Conservation (phyloP, 78 protist species). For the Trichosphaerium sp. region DNA sequence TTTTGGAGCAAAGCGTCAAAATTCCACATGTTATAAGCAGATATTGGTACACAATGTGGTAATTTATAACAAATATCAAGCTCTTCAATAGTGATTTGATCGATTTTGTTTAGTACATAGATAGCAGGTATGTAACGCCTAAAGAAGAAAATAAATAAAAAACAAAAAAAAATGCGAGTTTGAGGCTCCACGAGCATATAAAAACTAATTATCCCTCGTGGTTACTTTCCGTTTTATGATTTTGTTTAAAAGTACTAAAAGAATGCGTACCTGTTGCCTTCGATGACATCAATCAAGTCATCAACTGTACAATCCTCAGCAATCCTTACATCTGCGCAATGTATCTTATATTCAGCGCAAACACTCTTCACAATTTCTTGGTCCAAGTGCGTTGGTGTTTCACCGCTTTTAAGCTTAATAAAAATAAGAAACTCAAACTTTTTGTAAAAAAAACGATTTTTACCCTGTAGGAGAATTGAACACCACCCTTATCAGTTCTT, state of each 20-base stretch:
- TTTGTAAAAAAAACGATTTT: neutral
- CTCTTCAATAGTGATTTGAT: constrained; percentile 90
- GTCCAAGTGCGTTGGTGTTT: constrained; percentile 57
- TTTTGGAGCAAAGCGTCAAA: constrained; percentile 83
- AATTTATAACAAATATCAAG: constrained; percentile 46
- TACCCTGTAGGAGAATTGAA: constrained; percentile 26
- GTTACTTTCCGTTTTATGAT: neutral
- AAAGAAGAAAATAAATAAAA: too few species aligned
- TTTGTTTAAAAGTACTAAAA: neutral
- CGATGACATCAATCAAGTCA: constrained; percentile 95
- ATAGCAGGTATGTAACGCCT: constrained; percentile 80
- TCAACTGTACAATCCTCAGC: constrained; percentile 87
- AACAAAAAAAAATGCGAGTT: neutral
- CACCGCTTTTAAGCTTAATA: neutral
- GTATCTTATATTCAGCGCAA: constrained; percentile 73
- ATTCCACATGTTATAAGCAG: constrained; percentile 63
- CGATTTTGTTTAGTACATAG: constrained; percentile 95
- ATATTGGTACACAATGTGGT: constrained; percentile 57
- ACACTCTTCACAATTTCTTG: constrained; percentile 51
- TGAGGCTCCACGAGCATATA: neutral
- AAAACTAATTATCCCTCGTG: neutral
- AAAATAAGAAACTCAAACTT: neutral
- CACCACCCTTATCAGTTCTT: constrained; percentile 72
- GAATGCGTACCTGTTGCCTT: constrained; percentile 78
- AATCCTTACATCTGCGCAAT: constrained; percentile 45